Percentiles rank a stretch among this genome's conserved stretches.
Evolutionary conservation across 2,329 filamentous ascomycete genomes (phyloP).

Genomic region (Tolypocladium paradoxum): DNA sequence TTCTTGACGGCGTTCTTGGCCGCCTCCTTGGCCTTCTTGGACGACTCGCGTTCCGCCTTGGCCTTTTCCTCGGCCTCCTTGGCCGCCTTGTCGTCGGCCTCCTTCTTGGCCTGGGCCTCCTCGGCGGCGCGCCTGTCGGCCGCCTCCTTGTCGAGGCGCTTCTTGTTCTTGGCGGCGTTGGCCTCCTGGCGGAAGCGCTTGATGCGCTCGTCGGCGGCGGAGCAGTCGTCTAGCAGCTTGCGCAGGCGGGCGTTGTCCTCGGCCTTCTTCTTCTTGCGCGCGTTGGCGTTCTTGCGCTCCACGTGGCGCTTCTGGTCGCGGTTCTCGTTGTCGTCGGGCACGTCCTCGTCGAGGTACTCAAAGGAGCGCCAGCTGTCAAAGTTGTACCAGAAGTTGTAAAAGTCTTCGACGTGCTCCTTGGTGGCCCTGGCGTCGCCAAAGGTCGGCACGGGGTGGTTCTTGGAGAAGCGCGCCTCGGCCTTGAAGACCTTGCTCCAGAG

Average conservation of each 20-base stretch:
- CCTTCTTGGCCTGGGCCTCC: conserved; percentile 73
- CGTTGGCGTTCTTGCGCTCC: conserved; percentile 96
- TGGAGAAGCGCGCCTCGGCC: conserved; percentile 86
- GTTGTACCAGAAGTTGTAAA: conserved; percentile 99
- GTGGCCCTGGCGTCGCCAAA: conserved; percentile 76
- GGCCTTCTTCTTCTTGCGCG: conserved; percentile 98
- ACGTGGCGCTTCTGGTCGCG: conserved; percentile 98
- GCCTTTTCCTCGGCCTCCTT: conserved; percentile 80
- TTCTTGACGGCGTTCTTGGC: conserved; percentile 99
- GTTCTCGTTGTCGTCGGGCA: conserved; percentile 97
- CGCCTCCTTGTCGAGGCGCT: conserved; percentile 79
- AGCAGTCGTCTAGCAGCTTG: conserved; percentile 77
- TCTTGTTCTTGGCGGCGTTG: conserved; percentile 93
- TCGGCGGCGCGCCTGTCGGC: conserved; percentile 80
- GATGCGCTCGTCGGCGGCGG: conserved; percentile 84
- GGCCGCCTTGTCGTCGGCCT: conserved; percentile 67
- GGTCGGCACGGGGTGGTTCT: conserved; percentile 73
- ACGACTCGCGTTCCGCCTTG: conserved; percentile 71
- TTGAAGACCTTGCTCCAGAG: conserved; percentile 87
- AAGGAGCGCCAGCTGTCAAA: conserved; percentile 97
- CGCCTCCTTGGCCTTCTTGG: conserved; percentile 96
- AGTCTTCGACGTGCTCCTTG: conserved; percentile 83
- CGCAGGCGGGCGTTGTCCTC: conserved; percentile 90
- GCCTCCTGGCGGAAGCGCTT: conserved; percentile 93
- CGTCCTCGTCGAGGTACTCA: conserved; percentile 97